Evolutionary conservation across 257 asterid genomes (phyloP), one percentile per base, ranked within the genome.

Genomic region (Cinchona pubescens): DNA sequence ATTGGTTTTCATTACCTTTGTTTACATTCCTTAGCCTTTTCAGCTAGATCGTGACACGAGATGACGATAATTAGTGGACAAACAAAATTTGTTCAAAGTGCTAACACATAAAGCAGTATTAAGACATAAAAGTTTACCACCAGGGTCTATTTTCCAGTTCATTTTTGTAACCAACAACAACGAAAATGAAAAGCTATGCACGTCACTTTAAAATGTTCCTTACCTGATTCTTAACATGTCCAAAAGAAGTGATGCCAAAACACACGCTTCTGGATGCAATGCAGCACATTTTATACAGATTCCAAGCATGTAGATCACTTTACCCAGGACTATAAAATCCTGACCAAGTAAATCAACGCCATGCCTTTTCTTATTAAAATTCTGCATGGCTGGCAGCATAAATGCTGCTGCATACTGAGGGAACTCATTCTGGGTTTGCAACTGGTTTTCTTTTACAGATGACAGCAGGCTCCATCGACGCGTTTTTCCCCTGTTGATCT

Each of bases 191-290:
- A 58, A 62, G 18, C 78, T n/a, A 63, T 29, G 65, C 45, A 80
- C 56, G 40, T 67, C 51, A 53, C 3, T 4, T 40, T 16, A 62
- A 46, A 73, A 13, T 62, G 63, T 19, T 60, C 34, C 55, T 34
- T 83, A 92, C 98, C 98, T 89, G 80, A 90, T 85, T 79, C 90
- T 87, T 75, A 94, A 69, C 96, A 94, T 89, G 82, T 94, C 97
- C 83, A 95, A 73, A 77, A 92, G 96, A 49, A 96, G 94, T 73
- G 93, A 82, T 69, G 94, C 98, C 88, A 95, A 76, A 78, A 90
- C 87, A 30, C 92, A 92, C 75, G 98, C 97, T 84, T 95, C 98
- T 35, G 98, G 99, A 82, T 95, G 99, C 98, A 92, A 87, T 38
- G 94, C 90, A 29, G 97, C 92, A 81, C 97, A 95, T 82, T 90